Conservation (phyloP, 1,284 basidiomycete species). For the Tilletia caries region DNA sequence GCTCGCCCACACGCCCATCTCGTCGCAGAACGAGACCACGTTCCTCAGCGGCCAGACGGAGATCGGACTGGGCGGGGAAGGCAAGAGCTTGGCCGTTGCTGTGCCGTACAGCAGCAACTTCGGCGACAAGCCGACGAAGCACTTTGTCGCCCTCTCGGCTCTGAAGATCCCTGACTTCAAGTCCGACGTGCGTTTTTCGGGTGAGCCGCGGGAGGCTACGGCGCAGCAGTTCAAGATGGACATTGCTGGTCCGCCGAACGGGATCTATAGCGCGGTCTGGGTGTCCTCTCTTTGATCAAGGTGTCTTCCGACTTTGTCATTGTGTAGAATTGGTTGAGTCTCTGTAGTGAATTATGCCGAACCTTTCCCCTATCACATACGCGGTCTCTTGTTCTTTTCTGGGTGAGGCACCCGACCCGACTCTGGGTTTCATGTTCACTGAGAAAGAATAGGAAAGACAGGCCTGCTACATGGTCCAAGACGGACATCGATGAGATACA, state of each 20-base stretch:
- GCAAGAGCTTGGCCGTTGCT: not conserved
- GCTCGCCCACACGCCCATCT: not conserved
- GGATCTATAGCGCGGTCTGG: not conserved
- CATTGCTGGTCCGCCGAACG: not conserved
- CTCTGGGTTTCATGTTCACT: no score
- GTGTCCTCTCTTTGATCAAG: not conserved
- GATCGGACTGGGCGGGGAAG: not conserved
- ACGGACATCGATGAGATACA: no score
- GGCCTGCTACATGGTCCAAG: no score
- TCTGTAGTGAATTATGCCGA: no score
- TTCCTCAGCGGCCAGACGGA: not conserved
- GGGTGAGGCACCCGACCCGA: no score
- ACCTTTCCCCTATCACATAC: no score
- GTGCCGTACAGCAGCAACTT: not conserved
- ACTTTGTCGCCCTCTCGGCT: not conserved
- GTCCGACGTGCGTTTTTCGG: not conserved
- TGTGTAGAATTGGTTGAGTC: no score
- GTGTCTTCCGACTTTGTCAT: no score
- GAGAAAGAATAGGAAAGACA: no score
- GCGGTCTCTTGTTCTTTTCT: no score
- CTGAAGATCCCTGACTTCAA: not conserved
- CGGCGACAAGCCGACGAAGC: not conserved
- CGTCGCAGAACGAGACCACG: not conserved
- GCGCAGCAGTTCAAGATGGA: not conserved
- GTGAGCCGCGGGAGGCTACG: not conserved